Conservation (phyloP, 257 asterid species). For the Ehretia macrophylla region DNA sequence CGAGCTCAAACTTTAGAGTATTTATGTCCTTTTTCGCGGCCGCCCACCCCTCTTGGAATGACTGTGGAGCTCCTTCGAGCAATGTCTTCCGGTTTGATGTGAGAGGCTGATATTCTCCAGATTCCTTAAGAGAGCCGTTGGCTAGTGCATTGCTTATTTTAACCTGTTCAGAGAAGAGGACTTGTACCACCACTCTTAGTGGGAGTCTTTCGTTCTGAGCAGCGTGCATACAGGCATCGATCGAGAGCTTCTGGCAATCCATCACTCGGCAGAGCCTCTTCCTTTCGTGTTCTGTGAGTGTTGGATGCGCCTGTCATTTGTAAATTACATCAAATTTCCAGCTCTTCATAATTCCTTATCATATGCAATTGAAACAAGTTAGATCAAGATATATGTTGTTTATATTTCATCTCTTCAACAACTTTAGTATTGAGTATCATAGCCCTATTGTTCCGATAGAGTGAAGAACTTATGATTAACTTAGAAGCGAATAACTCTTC, state of each 20-base stretch:
- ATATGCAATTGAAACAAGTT: too few species aligned
- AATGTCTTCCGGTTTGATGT: constrained; percentile 56
- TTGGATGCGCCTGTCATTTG: constrained; percentile 71
- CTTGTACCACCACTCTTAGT: constrained; percentile 78
- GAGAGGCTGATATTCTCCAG: constrained; percentile 64
- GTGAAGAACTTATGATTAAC: too few species aligned
- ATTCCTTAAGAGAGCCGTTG: constrained; percentile 55
- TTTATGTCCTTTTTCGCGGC: constrained; percentile 91
- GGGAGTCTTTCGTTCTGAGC: constrained; percentile 97
- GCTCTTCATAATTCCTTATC: not conserved
- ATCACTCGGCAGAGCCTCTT: constrained; percentile 90
- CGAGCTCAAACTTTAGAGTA: constrained; percentile 83
- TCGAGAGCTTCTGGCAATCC: constrained; percentile 95
- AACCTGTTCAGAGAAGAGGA: constrained; percentile 91
- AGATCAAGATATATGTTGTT: too few species aligned
- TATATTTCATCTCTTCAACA: too few species aligned
- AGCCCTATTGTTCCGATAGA: too few species aligned
- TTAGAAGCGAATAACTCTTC: too few species aligned
- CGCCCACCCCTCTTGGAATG: constrained; percentile 97
- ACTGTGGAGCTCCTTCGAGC: constrained; percentile 90
- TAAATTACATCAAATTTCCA: not conserved
- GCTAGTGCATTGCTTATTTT: constrained; percentile 85
- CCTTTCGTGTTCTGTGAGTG: constrained; percentile 83
- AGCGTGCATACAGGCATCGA: constrained; percentile 96
- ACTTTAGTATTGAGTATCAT: too few species aligned